phyloP scores from a whole-genome alignment of 768 basidiomycete species.

The Thelephora ganbajun region DNA sequence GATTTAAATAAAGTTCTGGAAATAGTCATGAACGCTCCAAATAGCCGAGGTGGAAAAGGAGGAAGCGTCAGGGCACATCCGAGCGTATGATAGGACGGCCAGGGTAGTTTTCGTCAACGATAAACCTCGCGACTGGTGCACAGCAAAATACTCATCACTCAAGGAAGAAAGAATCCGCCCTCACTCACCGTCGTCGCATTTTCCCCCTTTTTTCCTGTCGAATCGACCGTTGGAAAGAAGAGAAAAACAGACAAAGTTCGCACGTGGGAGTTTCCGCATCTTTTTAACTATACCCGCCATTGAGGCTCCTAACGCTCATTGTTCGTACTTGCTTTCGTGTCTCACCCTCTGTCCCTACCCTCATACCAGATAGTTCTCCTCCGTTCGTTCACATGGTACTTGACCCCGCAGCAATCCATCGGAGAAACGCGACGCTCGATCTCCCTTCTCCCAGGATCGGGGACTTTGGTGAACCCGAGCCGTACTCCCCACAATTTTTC shows the following conservation, averaged over 20 bases:
- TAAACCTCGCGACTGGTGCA: neutral
- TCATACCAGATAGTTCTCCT: neutral
- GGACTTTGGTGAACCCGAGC: neutral
- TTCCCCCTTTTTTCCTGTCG: neutral
- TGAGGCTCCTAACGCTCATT: no score
- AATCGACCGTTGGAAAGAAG: neutral
- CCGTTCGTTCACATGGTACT: neutral
- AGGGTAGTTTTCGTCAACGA: neutral
- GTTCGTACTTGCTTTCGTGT: no score
- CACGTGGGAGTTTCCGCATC: neutral
- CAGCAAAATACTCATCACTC: neutral
- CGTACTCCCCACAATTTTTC: neutral
- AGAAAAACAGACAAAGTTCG: neutral
- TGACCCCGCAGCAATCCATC: neutral
- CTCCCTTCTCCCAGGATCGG: neutral
- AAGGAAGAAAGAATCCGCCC: neutral
- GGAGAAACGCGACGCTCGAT: neutral
- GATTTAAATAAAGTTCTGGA: neutral
- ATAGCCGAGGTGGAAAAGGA: neutral
- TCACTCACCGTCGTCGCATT: no score
- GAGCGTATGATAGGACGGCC: neutral
- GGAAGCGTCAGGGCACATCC: neutral
- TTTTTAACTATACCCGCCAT: neutral
- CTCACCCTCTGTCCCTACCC: no score
- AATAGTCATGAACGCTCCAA: neutral